A percentile compares a stretch with the other conserved stretches of the same genome.
phyloP scores from a whole-genome alignment of 2,329 filamentous ascomycete genomes.

The Didymella pomorum region DNA sequence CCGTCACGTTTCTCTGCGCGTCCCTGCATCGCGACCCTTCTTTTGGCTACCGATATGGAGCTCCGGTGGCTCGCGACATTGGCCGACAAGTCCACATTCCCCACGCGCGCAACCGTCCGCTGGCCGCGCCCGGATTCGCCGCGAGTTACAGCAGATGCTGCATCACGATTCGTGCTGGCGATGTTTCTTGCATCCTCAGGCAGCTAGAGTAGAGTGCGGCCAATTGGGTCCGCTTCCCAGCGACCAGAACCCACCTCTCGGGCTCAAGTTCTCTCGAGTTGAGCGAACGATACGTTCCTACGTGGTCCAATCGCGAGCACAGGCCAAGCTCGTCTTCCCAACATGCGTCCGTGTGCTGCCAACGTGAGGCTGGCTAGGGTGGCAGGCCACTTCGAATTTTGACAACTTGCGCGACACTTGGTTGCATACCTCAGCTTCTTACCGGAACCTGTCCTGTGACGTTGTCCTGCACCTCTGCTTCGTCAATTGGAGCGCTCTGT shows the following conservation, averaged over 20 bases:
- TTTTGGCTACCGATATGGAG: constrained; percentile 31
- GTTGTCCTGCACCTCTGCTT: constrained; percentile 40
- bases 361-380: constrained; percentile 46
- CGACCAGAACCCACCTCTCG: constrained; percentile 38
- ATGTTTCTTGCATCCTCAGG: constrained; percentile 32
- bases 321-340: constrained; percentile 37
- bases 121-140: constrained; percentile 27
- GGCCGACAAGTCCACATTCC: constrained; percentile 29
- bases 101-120: constrained; percentile 33
- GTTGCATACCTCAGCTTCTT: constrained; percentile 28
- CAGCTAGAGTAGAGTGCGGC: constrained; percentile 37
- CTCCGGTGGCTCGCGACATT: constrained; percentile 30
- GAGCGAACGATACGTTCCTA: constrained; percentile 40
- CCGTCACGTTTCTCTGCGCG: constrained; percentile 30
- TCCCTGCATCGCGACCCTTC: constrained; percentile 41
- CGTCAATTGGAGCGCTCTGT: constrained; percentile 36
- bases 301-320: constrained; percentile 49
- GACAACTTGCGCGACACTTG: constrained; percentile 37
- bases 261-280: constrained; percentile 40
- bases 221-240: constrained; percentile 36
- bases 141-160: constrained; percentile 35
- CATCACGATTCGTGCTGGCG: constrained; percentile 35
- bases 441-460: constrained; percentile 44
- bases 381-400: constrained; percentile 39
- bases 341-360: constrained; percentile 37